Base-by-base conservation (phyloP, 2,329 filamentous ascomycete genomes). In the Huntiella moniliformis region DNA sequence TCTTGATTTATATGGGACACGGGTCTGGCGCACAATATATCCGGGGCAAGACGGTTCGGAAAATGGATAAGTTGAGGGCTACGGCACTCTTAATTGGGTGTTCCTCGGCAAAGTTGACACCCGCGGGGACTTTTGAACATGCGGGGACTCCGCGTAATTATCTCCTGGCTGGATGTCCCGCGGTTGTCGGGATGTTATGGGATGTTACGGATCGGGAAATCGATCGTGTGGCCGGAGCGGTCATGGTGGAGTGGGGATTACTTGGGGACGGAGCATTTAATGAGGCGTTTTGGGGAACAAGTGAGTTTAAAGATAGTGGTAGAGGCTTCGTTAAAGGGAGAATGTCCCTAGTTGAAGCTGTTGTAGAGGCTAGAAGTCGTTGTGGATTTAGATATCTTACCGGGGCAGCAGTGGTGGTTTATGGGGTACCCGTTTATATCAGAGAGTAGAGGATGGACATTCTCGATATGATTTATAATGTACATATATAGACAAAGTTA, bases 191-290 rank as follows among this genome's bases (percentile, higher is more conserved):
- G 39, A 95, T 87, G 12, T 67, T 98, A 34, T 98, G 91, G 91
- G 91, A 98, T 60, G 91, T 98, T 42, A 98, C 91, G 7, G 91
- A 98, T 59, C 83, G 83, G 56, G 91, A 98, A 60, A 94, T 95
- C 59, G 92, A 98, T 64, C 81, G 87, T 13, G 93, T 94, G 60
- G 82, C 87, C 0, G 76, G 79, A 32, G 69, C 72, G 18, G 67
- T 82, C 2, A 82, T 94, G 58, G 82, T 91, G 57, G 71, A 80
- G 54, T 98, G 91, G 91, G 91, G 91, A 0, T 60, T 98, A 5
- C 65, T 82, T 45, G 56, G 61, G 1, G 54, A 54, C 60, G 69
- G 69, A 48, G 60, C 66, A 5, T 70, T 66, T 51, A 57, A 59
- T 31, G 48, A 40, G 10, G 38, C 57, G 42, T 62, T 67, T 47